These are phyloP conservation scores for Pichia sp. DNA, from an alignment of 1,139 yeast genomes.

Conservation along the genomic window DNA sequence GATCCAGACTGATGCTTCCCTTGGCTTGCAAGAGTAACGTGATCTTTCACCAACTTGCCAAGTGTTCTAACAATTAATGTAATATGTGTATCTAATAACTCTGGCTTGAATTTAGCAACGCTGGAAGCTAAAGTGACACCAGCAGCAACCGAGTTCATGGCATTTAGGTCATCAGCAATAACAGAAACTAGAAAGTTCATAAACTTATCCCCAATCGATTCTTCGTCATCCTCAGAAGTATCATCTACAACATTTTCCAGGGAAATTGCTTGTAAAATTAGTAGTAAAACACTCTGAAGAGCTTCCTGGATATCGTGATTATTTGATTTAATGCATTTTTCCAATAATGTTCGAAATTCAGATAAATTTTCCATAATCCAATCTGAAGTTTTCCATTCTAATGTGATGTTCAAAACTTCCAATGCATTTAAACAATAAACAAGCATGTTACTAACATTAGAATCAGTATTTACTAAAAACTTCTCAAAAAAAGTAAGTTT, in stretches of 20 bases:
- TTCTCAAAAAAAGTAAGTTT: conserved; percentile 83
- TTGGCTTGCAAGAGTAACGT: conserved; percentile 55
- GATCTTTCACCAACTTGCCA: conserved; percentile 84
- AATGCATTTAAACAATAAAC: conserved; percentile 85
- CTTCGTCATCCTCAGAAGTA: conserved; percentile 38
- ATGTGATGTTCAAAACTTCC: conserved; percentile 80
- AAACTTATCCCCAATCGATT: conserved; percentile 49
- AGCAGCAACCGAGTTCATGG: conserved; percentile 79
- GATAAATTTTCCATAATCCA: conserved; percentile 73
- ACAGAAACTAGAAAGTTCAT: conserved; percentile 56
- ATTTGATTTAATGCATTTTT: conserved; percentile 76
- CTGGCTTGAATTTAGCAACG: conserved; percentile 65
- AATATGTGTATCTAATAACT: conserved; percentile 63
- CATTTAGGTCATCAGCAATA: conserved; percentile 77
- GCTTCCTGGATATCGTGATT: conserved; percentile 81
- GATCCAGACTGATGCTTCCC: conserved; percentile 31
- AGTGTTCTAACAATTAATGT: conserved; percentile 80
- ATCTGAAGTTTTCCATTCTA: conserved; percentile 64
- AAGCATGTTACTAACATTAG: conserved; percentile 52
- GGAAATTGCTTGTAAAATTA: conserved; percentile 59
- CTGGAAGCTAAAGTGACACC: conserved; percentile 88
- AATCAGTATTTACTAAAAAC: conserved; percentile 71
- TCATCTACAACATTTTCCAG: conserved; percentile 42
- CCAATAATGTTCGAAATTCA: conserved; percentile 66
- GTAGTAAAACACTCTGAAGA: conserved; percentile 63